These are phyloP conservation scores for Heracleum sosnowskyi DNA, from an alignment of 129 eudicot species.

Conservation along the genomic window DNA sequence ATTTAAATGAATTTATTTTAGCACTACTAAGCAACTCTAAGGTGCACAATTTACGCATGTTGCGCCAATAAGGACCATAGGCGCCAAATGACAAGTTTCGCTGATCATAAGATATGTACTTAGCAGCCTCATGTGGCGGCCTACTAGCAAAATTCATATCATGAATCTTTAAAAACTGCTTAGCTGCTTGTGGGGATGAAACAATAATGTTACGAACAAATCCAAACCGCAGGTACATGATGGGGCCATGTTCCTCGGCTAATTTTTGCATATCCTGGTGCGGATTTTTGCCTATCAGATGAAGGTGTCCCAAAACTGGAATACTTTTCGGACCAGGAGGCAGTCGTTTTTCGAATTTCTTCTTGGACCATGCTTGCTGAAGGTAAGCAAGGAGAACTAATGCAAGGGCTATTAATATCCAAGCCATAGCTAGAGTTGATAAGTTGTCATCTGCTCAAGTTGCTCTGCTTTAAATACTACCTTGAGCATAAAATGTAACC, in stretches of 20 bases:
- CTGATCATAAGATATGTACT: conserved; percentile 7
- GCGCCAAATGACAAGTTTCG: background rate
- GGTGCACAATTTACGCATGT: conserved; percentile 12
- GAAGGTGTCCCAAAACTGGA: conserved; percentile 10
- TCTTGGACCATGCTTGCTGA: background rate
- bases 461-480: background rate
- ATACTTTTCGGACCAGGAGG: conserved; percentile 10
- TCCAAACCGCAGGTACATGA: background rate
- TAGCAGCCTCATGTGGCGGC: conserved; percentile 10
- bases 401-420: background rate
- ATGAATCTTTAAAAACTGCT: conserved; percentile 1
- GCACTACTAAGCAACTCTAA: conserved; percentile 2
- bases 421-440: background rate
- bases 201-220: conserved; percentile 20
- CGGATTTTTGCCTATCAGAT: conserved; percentile 8
- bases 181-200: conserved; percentile 24
- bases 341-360: conserved; percentile 4
- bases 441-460: background rate
- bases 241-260: conserved; percentile 2
- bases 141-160: conserved; percentile 6
- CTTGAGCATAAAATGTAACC: background rate
- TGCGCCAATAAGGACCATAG: conserved; percentile 10
- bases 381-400: background rate
- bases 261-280: conserved; percentile 7
- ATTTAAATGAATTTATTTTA: background rate